Base-by-base conservation (phyloP, 441 rosid species). In the Corymbia citriodora region DNA sequence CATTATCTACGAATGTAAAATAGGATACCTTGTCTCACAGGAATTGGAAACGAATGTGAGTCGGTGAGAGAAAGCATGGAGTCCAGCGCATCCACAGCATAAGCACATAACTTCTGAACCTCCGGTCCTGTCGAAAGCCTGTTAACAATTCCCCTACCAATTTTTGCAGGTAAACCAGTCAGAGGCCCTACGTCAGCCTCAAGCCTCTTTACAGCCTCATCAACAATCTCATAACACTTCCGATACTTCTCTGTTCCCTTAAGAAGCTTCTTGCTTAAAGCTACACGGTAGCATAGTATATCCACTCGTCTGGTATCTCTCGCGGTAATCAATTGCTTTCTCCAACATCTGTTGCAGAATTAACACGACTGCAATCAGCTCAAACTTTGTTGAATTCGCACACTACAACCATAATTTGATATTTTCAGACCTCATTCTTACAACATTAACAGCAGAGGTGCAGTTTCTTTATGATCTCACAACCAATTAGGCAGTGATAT, bases 61-160 rank as follows among this genome's bases (percentile, higher is more conserved):
- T 85, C 45, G 74, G 91, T 52, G 81, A 87, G 91, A 61, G 96
- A 90, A 63, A 94, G 93, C 92, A 96, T 91, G 91, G 93, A 93
- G 91, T 97, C 98, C 92, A 97, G 91, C 53, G 91, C 91, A 87
- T 95, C 96, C 90, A 98, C 90, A 3, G 99, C 99, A 68, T 82
- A 27, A 91, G 95, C 92, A 82, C 99, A 98, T n/a, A 94, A 93
- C 90, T 94, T 95, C 94, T 97, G 99, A 90, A 96, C 96, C 90
- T 95, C 96, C 5, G 96, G 93, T 74, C 99, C 99, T 6, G 95
- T 94, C 59, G 98, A 93, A 93, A 98, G 98, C 94, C 99, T 94
- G 92, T 96, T 97, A 86, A 97, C 99, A 31, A 96, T 97, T 88
- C 99, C 99, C 89, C 99, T 94, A 88, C 98, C 98, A 95, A 96